phyloP scores from a whole-genome alignment of 352 stramenopile species.

The Pythium plurisporium region DNA sequence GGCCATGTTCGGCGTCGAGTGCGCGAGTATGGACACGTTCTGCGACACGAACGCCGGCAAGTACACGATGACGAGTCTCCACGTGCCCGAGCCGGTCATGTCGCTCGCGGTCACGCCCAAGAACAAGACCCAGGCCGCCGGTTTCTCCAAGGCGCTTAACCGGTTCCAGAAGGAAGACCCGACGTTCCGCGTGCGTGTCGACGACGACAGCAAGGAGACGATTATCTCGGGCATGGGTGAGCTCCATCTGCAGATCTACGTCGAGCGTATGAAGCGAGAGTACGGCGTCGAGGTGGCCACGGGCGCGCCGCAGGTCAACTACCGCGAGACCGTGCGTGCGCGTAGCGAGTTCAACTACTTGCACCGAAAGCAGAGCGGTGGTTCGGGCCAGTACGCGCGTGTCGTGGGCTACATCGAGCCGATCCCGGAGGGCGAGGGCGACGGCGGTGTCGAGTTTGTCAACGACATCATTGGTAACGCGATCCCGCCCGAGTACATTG shows the following conservation, averaged over 20 bases:
- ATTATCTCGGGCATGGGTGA: constrained; percentile 96
- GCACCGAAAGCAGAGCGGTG: too few relatives aligned
- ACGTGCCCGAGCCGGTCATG: constrained; percentile 84
- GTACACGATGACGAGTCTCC: constrained; percentile 53
- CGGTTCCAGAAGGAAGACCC: constrained; percentile 91
- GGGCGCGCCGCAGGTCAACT: constrained; percentile 88
- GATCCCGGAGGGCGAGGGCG: constrained; percentile 64
- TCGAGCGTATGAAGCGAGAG: constrained; percentile 87
- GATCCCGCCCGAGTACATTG: constrained; percentile 54
- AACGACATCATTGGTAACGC: constrained; percentile 98
- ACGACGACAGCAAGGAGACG: constrained; percentile 97
- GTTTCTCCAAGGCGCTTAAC: constrained; percentile 81
- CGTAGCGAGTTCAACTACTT: too few relatives aligned
- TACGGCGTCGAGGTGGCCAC: constrained; percentile 85
- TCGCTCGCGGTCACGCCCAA: constrained; percentile 90
- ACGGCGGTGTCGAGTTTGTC: constrained; percentile 91
- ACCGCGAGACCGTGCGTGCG: constrained; percentile 85
- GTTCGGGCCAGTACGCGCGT: constrained; percentile 68
- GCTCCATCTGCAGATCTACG: constrained; percentile 92
- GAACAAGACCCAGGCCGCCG: constrained; percentile 78
- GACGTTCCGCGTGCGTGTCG: constrained; percentile 94
- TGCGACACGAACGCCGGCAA: constrained; percentile 47
- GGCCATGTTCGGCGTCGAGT: constrained; percentile 90
- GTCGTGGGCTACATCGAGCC: constrained; percentile 47
- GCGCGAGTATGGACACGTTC: too few relatives aligned